Percentiles rank a stretch among this genome's conserved stretches.
These are phyloP conservation scores for Xylaria intraflava DNA, from an alignment of 495 filamentous ascomycete species.

Conservation along the genomic window DNA sequence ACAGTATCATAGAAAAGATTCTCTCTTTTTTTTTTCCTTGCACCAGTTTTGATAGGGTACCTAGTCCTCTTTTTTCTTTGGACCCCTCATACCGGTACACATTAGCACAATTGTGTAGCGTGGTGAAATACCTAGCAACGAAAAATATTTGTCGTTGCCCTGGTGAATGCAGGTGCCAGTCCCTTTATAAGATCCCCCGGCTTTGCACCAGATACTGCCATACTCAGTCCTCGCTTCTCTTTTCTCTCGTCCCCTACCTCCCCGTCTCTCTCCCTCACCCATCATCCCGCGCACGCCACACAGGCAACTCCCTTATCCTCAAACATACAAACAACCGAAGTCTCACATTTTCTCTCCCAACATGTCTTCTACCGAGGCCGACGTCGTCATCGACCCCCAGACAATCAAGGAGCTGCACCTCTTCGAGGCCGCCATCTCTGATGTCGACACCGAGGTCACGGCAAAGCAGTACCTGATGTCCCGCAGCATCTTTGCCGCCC, in stretches of 20 bases:
- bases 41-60: background rate
- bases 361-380: slow-evolving; percentile 10
- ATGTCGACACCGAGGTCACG: slow-evolving; percentile 14
- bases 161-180: no score
- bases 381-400: slow-evolving; percentile 11
- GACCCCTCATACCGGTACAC: no score
- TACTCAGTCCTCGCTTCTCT: background rate
- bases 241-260: background rate
- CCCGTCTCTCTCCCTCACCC: background rate
- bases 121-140: no score
- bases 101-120: no score
- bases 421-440: slow-evolving; percentile 12
- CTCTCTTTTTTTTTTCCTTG: slow-evolving; percentile 2
- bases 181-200: no score
- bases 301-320: background rate
- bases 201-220: no score
- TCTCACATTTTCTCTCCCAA: background rate
- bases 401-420: slow-evolving; percentile 16
- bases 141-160: no score
- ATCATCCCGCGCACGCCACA: background rate
- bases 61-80: slow-evolving; percentile 1
- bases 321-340: background rate
- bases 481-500: slow-evolving; percentile 48
- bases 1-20: slow-evolving; percentile 2
- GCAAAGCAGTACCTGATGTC: slow-evolving; percentile 16